phyloP scores from a whole-genome alignment of 441 rosid species.

The Adansonia grandidieri region DNA sequence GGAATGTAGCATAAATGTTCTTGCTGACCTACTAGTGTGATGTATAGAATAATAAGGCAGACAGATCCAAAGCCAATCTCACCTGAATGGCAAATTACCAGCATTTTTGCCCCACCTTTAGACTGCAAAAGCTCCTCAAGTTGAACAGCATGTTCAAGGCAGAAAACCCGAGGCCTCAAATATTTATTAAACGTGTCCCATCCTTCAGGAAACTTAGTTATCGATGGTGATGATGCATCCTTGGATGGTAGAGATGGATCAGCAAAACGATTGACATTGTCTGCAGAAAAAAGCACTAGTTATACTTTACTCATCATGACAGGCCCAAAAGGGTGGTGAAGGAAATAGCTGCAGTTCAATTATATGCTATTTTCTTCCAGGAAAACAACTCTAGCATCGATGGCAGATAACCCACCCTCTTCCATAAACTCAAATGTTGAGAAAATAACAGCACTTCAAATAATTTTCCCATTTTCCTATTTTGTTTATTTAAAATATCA shows the following conservation, averaged over 20 bases:
- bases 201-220: conserved; percentile 34
- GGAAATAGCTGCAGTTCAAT: conserved; percentile 22
- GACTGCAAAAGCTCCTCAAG: conserved; percentile 66
- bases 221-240: conserved; percentile 37
- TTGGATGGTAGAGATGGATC: conserved; percentile 37
- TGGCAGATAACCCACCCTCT: neutral
- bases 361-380: conserved; percentile 14
- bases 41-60: neutral
- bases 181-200: conserved; percentile 63
- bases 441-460: neutral
- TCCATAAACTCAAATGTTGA: neutral
- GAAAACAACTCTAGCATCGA: conserved; percentile 11
- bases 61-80: conserved; percentile 28
- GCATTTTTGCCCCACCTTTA: conserved; percentile 81
- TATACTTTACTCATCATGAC: conserved; percentile 28
- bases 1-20: neutral
- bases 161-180: conserved; percentile 90
- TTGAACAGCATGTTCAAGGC: conserved; percentile 92
- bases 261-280: conserved; percentile 26
- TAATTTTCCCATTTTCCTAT: neutral
- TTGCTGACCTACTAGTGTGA: conserved; percentile 5
- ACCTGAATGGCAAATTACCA: conserved; percentile 98
- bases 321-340: conserved; percentile 24
- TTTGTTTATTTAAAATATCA: neutral
- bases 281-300: conserved; percentile 42